A percentile compares a stretch with the other conserved stretches of the same genome.
phyloP scores from a whole-genome alignment of 352 stramenopile species.

The Phytopythium helicoides region DNA sequence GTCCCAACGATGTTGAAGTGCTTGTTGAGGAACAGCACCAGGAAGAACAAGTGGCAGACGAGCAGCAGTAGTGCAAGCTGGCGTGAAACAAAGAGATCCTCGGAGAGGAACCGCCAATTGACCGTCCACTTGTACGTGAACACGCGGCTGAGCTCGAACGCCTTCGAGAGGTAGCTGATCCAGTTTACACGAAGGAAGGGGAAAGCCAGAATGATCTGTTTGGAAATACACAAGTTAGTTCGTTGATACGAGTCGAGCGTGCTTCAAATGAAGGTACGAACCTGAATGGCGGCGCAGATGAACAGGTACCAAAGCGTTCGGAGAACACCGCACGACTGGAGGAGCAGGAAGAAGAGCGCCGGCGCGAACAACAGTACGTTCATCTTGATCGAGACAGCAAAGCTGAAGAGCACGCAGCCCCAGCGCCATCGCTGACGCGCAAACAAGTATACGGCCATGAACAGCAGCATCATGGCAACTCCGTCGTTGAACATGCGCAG shows the following conservation, averaged over 20 bases:
- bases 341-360: constrained; percentile 94
- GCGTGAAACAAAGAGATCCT: constrained; percentile 76
- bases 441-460: constrained; percentile 91
- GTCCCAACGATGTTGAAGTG: constrained; percentile 80
- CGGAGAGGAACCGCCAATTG: constrained; percentile 94
- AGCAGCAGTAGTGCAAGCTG: constrained; percentile 60
- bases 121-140: constrained; percentile 99
- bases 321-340: constrained; percentile 87
- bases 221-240: neutral
- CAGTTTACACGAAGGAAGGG: constrained; percentile 96
- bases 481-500: constrained; percentile 99
- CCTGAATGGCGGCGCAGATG: constrained; percentile 92
- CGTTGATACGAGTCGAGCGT: neutral
- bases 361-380: constrained; percentile 98
- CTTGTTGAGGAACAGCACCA: constrained; percentile 79
- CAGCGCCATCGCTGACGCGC: constrained; percentile 78
- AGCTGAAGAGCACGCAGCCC: constrained; percentile 93
- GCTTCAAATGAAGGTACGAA: no score
- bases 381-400: constrained; percentile 99
- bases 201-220: constrained; percentile 83
- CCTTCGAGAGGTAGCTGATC: constrained; percentile 93
- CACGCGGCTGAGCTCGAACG: constrained; percentile 97
- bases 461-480: constrained; percentile 94
- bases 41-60: constrained; percentile 58
- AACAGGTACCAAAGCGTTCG: constrained; percentile 83